Conservation (phyloP, 1,139 yeast species). For the Saccharomyces pastorianus region DNA sequence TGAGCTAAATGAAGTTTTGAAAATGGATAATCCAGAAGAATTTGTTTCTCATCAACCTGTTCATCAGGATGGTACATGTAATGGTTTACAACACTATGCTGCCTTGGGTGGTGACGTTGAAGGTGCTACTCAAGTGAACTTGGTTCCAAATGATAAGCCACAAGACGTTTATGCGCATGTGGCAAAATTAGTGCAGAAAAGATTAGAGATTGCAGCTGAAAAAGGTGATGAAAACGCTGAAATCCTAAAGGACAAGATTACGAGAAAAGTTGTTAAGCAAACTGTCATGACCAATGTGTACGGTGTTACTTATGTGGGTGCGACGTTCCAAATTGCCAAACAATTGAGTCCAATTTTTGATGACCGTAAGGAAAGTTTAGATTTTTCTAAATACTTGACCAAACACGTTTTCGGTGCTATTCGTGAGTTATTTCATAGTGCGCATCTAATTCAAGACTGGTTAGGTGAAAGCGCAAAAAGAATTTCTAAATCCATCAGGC, state of each 20-base stretch:
- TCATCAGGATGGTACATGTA: slow-evolving; percentile 97
- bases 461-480: slow-evolving; percentile 76
- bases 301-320: slow-evolving; percentile 95
- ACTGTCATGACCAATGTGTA: slow-evolving; percentile 98
- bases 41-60: slow-evolving; percentile 78
- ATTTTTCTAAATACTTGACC: slow-evolving; percentile 61
- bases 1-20: slow-evolving; percentile 67
- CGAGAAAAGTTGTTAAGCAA: slow-evolving; percentile 87
- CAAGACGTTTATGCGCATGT: slow-evolving; percentile 88
- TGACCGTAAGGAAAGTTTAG: slow-evolving; percentile 32
- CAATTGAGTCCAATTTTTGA: slow-evolving; percentile 45
- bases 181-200: slow-evolving; percentile 54
- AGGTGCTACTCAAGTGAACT: slow-evolving; percentile 89
- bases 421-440: slow-evolving; percentile 80
- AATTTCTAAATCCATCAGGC: slow-evolving; percentile 68
- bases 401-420: slow-evolving; percentile 74
- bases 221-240: slow-evolving; percentile 39
- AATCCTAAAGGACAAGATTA: slow-evolving; percentile 47
- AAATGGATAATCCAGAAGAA: slow-evolving; percentile 64
- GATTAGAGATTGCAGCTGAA: slow-evolving; percentile 54
- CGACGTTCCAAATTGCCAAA: slow-evolving; percentile 75
- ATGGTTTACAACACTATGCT: slow-evolving; percentile 95
- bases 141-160: slow-evolving; percentile 75
- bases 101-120: slow-evolving; percentile 94
- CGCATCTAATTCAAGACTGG: slow-evolving; percentile 96